A percentile compares a stretch with the other conserved stretches of the same genome.
These are phyloP conservation scores for Trematosphaeria pertusa DNA, from an alignment of 2,329 filamentous ascomycete genomes.

Conservation along the genomic window DNA sequence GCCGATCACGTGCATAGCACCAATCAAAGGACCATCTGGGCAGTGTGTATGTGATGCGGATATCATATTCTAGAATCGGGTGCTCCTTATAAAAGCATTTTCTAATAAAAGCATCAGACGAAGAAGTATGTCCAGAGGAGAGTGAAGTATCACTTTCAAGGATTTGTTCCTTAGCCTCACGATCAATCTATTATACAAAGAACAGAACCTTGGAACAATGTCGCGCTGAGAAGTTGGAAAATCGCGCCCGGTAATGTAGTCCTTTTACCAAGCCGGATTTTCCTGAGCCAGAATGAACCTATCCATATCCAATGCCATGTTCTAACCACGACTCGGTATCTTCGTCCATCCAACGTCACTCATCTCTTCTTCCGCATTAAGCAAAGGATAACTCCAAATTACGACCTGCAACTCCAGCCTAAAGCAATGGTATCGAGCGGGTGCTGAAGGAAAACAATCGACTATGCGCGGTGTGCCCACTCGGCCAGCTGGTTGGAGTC, in stretches of 20 bases:
- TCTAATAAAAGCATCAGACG: too few species aligned
- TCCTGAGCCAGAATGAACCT: neutral
- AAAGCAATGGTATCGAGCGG: slow-evolving; percentile 27
- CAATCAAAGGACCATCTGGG: too few species aligned
- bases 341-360: neutral
- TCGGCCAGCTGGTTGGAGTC: slow-evolving; percentile 46
- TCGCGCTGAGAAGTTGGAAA: too few species aligned
- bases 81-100: too few species aligned
- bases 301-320: neutral
- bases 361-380: neutral
- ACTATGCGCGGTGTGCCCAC: slow-evolving; percentile 43
- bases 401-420: slow-evolving; percentile 17
- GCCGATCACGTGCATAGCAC: neutral
- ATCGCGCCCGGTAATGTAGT: neutral
- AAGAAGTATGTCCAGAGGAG: too few species aligned
- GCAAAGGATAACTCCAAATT: neutral
- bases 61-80: too few species aligned
- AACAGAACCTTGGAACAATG: too few species aligned
- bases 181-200: neutral
- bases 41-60: too few species aligned
- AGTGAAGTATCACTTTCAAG: too few species aligned
- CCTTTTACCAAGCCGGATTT: neutral
- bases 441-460: slow-evolving; percentile 7
- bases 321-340: neutral
- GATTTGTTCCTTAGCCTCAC: too few species aligned